A percentile compares a stretch with the other conserved stretches of the same genome.
Conservation (phyloP, 2,329 filamentous ascomycete species). For the Lecanicillium sp. region DNA sequence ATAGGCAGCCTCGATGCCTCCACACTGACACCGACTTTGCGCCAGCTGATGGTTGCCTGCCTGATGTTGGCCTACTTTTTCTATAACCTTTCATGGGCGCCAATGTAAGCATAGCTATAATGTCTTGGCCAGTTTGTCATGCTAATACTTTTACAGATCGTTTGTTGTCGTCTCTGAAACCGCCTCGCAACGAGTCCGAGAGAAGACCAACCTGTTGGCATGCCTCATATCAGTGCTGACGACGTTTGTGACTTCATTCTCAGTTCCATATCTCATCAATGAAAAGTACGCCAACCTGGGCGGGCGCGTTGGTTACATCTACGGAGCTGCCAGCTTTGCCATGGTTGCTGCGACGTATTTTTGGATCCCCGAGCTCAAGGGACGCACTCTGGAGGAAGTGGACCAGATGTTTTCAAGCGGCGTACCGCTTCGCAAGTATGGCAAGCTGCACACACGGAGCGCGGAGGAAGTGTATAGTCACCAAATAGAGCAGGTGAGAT, state of each 20-base stretch:
- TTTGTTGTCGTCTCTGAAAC: constrained; percentile 20
- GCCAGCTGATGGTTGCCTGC: constrained; percentile 15
- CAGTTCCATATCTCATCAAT: constrained; percentile 28
- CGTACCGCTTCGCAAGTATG: constrained; percentile 12
- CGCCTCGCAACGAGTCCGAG: constrained; percentile 17
- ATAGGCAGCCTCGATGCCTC: constrained; percentile 9
- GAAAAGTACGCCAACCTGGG: constrained; percentile 25
- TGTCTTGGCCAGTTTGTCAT: not conserved
- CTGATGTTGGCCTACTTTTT: constrained; percentile 18
- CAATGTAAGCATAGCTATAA: constrained; percentile 12
- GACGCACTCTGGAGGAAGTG: constrained; percentile 17
- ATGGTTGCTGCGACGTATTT: constrained; percentile 34
- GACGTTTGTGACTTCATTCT: constrained; percentile 25
- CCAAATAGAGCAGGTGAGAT: not conserved
- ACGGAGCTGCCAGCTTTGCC: constrained; percentile 25
- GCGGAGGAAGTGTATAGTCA: constrained; percentile 1
- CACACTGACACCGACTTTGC: constrained; percentile 4
- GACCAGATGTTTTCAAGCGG: constrained; percentile 15
- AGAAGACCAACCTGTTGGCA: constrained; percentile 22
- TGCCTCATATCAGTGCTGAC: constrained; percentile 20
- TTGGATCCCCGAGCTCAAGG: constrained; percentile 36
- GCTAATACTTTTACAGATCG: constrained; percentile 9
- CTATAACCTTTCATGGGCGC: constrained; percentile 20
- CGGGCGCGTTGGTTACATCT: constrained; percentile 31
- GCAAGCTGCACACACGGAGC: constrained; percentile 3